These are phyloP conservation scores for Cyberlindnera nakhonratchasimensis DNA, from an alignment of 805 yeast species.

Conservation along the genomic window DNA sequence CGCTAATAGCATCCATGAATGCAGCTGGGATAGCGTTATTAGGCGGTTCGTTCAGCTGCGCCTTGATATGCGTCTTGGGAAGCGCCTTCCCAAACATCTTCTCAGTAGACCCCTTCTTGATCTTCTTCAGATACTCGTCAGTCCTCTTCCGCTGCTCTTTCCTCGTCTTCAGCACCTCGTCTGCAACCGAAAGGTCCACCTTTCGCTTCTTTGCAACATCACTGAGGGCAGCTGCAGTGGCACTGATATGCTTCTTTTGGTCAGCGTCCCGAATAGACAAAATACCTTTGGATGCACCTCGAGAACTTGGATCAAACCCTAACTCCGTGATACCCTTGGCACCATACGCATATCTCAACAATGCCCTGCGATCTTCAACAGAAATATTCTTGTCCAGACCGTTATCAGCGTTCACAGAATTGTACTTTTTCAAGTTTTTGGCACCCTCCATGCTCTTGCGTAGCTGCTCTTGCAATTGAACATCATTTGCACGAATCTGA, in stretches of 20 bases:
- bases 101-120: conserved; percentile 10
- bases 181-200: conserved; percentile 33
- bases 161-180: conserved; percentile 29
- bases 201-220: conserved; percentile 31
- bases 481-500: conserved; percentile 13
- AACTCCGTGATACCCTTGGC: conserved; percentile 37
- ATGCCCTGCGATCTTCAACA: conserved; percentile 26
- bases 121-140: conserved; percentile 29
- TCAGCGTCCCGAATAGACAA: conserved; percentile 14
- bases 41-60: neutral
- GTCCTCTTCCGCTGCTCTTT: conserved; percentile 28
- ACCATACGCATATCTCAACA: conserved; percentile 39
- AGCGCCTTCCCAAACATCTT: neutral
- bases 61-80: neutral
- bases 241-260: conserved; percentile 25
- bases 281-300: conserved; percentile 18
- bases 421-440: conserved; percentile 27
- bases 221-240: conserved; percentile 26
- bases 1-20: conserved; percentile 4
- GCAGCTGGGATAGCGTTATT: neutral
- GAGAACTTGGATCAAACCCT: conserved; percentile 52
- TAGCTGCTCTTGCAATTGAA: conserved; percentile 6
- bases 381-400: conserved; percentile 16
- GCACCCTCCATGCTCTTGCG: conserved; percentile 17
- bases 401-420: conserved; percentile 1